A percentile compares a stretch with the other conserved stretches of the same genome.
phyloP scores from a whole-genome alignment of 225 moss, liverwort and hornwort species.

The Pleurozium schreberi region DNA sequence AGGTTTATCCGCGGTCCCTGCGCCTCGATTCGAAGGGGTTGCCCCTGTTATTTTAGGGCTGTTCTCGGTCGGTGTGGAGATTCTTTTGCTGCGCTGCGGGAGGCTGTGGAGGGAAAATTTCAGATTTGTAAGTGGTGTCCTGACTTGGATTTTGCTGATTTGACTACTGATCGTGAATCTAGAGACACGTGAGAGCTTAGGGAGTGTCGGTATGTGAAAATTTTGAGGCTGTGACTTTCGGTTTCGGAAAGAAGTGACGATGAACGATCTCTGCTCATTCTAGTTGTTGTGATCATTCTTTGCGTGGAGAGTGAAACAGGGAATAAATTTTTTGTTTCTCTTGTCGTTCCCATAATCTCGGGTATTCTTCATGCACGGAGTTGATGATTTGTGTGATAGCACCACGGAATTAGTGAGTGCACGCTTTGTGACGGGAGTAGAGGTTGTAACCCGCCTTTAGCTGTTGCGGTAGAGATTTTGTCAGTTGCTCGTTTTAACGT shows the following conservation, averaged over 20 bases:
- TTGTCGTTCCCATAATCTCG: background rate
- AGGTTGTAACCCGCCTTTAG: background rate
- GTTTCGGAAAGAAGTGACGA: background rate
- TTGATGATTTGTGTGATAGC: background rate
- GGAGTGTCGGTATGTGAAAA: background rate
- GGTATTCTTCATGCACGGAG: background rate
- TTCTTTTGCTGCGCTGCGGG: background rate
- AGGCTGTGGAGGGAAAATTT: background rate
- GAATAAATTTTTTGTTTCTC: background rate
- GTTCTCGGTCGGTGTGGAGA: background rate
- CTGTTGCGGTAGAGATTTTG: background rate
- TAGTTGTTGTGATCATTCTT: background rate
- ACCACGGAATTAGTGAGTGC: background rate
- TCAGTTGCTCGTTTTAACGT: background rate
- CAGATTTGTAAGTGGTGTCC: background rate
- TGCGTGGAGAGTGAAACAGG: background rate
- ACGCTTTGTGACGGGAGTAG: background rate
- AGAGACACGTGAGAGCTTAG: background rate
- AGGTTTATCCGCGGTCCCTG: background rate
- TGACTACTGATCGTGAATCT: background rate
- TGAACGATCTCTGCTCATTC: background rate
- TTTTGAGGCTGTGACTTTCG: background rate
- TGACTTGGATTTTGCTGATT: background rate
- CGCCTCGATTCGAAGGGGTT: background rate
- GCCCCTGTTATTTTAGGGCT: background rate